Percentiles rank a stretch among this genome's conserved stretches.
These are phyloP conservation scores for Capsicum baccatum DNA, from an alignment of 257 asterid genomes.

Conservation along the genomic window DNA sequence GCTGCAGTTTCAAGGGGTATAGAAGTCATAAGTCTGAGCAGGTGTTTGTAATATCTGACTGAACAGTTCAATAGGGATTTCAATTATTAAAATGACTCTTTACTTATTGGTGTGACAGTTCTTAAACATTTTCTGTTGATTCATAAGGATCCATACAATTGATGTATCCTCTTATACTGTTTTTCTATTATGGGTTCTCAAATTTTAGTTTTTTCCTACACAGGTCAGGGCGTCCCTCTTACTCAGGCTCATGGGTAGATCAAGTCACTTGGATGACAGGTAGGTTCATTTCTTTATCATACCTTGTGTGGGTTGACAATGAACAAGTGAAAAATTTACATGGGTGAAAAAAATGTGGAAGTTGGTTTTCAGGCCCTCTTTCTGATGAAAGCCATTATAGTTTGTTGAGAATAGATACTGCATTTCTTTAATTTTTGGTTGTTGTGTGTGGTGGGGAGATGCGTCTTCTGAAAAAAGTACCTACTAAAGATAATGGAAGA, in stretches of 20 bases:
- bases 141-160: conserved; percentile 7
- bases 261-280: conserved; percentile 97
- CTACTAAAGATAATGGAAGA: not conserved
- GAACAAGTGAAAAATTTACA: conserved; percentile 15
- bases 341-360: not conserved
- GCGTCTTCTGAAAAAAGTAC: not conserved
- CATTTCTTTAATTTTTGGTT: not conserved
- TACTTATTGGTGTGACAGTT: not conserved
- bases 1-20: conserved; percentile 96
- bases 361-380: not conserved
- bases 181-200: conserved; percentile 11
- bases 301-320: conserved; percentile 18
- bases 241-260: conserved; percentile 82
- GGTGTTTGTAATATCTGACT: conserved; percentile 48
- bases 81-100: conserved; percentile 15
- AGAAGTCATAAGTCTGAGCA: conserved; percentile 95
- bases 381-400: not conserved
- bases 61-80: conserved; percentile 28
- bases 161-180: not conserved
- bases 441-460: not conserved
- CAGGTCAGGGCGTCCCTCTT: conserved; percentile 88
- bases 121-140: conserved; percentile 13
- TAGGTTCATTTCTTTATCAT: conserved; percentile 51
- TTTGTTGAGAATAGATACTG: not conserved
- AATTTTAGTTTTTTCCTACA: conserved; percentile 25